Percentiles rank a stretch among this genome's conserved stretches.
Evolutionary conservation across 495 filamentous ascomycete genomes (phyloP).

Genomic region (Neurospora terricola): DNA sequence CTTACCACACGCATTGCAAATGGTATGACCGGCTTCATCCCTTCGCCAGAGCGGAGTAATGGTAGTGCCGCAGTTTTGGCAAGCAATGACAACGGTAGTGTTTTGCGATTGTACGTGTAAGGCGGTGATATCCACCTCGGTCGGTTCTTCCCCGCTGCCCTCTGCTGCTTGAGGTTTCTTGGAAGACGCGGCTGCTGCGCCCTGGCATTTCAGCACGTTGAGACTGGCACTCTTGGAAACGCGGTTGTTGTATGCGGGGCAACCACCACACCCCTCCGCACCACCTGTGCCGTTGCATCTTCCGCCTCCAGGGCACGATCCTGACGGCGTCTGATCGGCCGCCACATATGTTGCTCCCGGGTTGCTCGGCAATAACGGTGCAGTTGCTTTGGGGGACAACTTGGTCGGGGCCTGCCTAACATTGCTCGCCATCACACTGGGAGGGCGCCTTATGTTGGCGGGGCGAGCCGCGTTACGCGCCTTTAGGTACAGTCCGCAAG

Average conservation of each 20-base stretch:
- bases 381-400: slow-evolving; percentile 22
- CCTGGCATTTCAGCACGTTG: slow-evolving; percentile 41
- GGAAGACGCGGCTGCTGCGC: slow-evolving; percentile 12
- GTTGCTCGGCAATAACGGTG: slow-evolving; percentile 25
- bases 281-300: slow-evolving; percentile 95
- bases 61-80: slow-evolving; percentile 95
- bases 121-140: slow-evolving; percentile 38
- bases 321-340: slow-evolving; percentile 58
- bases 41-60: slow-evolving; percentile 94
- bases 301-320: slow-evolving; percentile 92
- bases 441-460: slow-evolving; percentile 70
- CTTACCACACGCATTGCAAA: slow-evolving; percentile 97
- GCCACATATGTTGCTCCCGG: slow-evolving; percentile 67
- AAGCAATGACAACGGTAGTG: slow-evolving; percentile 76
- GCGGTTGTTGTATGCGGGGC: slow-evolving; percentile 94
- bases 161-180: slow-evolving; percentile 14
- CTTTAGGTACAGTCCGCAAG: slow-evolving; percentile 91
- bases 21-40: slow-evolving; percentile 91
- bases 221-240: slow-evolving; percentile 78
- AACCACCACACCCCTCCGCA: slow-evolving; percentile 91
- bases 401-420: slow-evolving; percentile 28
- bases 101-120: slow-evolving; percentile 37
- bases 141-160: slow-evolving; percentile 23
- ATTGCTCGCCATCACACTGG: slow-evolving; percentile 30
- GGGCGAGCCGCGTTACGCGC: slow-evolving; percentile 84